These are phyloP conservation scores for Cyberlindnera xylosilytica DNA, from an alignment of 805 yeast species.

Conservation along the genomic window DNA sequence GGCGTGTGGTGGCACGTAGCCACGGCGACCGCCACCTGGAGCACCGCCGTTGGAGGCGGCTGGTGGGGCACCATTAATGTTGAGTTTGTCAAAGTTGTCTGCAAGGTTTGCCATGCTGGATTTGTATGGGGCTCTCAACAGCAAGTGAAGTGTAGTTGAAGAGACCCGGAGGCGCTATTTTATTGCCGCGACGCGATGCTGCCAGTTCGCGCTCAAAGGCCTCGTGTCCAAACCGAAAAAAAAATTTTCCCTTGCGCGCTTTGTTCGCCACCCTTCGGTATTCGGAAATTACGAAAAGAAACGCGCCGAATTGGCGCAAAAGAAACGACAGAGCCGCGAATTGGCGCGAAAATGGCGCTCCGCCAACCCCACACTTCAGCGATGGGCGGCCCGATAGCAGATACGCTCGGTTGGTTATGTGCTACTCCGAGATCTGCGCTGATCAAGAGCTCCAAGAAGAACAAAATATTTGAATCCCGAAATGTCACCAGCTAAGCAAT, in stretches of 20 bases:
- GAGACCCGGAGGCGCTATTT: neutral
- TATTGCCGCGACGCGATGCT: slow-evolving; percentile 1
- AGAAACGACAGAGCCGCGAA: neutral
- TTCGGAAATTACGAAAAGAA: too few relatives aligned
- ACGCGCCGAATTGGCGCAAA: neutral
- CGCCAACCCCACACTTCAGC: neutral
- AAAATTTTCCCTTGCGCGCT: slow-evolving; percentile 1
- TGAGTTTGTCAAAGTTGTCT: slow-evolving; percentile 54
- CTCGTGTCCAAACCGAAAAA: neutral
- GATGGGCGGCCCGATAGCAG: too few relatives aligned
- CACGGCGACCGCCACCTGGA: slow-evolving; percentile 26
- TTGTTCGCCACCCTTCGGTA: neutral
- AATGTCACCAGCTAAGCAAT: too few relatives aligned
- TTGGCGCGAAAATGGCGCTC: neutral
- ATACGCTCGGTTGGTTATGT: too few relatives aligned
- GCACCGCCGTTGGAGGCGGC: neutral
- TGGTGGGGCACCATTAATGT: slow-evolving; percentile 36
- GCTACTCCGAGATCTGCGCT: too few relatives aligned
- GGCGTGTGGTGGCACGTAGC: slow-evolving; percentile 58
- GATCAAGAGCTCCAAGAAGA: too few relatives aligned
- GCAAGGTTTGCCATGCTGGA: slow-evolving; percentile 50
- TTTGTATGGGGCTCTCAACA: neutral
- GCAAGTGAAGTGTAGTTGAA: neutral
- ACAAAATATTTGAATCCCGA: too few relatives aligned
- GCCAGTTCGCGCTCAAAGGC: neutral